Evolutionary conservation across 345 rosid genomes (phyloP).

Genomic region (Eucalyptus dawsonii): DNA sequence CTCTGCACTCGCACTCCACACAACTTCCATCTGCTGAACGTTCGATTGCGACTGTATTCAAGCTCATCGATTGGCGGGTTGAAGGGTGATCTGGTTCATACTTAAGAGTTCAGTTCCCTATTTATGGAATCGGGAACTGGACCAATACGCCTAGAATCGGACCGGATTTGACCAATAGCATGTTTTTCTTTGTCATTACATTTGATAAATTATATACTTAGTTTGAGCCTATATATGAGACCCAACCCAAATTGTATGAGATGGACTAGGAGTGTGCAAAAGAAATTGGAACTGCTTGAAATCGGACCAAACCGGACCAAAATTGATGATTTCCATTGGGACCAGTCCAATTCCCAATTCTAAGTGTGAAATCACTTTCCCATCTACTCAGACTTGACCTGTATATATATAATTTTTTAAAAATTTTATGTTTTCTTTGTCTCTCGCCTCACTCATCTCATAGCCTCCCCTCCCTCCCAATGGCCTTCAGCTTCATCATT

Average conservation of each 20-base stretch:
- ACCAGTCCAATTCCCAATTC: fast-evolving
- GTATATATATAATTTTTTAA: fast-evolving
- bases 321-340: too few species aligned
- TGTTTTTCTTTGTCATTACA: too few species aligned
- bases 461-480: fast-evolving
- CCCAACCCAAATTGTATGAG: not conserved
- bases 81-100: not conserved
- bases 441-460: too few species aligned
- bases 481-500: fast-evolving
- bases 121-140: fast-evolving
- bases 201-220: too few species aligned
- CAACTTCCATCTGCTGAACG: not conserved
- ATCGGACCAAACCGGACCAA: fast-evolving
- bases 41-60: not conserved
- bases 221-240: too few species aligned
- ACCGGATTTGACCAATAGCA: too few species aligned
- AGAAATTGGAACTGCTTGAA: too few species aligned
- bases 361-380: too few species aligned
- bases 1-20: not conserved
- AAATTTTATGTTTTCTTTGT: too few species aligned
- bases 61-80: not conserved
- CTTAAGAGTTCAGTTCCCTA: too few species aligned
- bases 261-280: not conserved
- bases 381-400: too few species aligned
- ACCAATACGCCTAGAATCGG: fast-evolving